These are phyloP conservation scores for Juncus inflexus DNA, from an alignment of 176 grass and related monocot genomes.

Conservation along the genomic window DNA sequence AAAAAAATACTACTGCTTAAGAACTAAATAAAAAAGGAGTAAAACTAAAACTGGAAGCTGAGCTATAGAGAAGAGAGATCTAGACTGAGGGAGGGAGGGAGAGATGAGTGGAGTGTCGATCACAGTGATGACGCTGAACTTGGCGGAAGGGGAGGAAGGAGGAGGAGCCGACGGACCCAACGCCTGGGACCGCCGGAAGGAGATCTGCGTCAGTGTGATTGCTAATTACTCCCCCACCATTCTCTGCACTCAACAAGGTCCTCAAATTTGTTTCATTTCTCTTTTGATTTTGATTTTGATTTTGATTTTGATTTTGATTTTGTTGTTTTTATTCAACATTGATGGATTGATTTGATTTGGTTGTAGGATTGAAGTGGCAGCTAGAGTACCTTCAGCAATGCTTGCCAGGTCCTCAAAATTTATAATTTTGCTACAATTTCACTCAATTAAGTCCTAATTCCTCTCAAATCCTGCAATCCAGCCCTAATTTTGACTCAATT, in stretches of 20 bases:
- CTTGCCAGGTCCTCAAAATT: constrained; percentile 50
- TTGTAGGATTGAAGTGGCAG: constrained; percentile 87
- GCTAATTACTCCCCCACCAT: constrained; percentile 87
- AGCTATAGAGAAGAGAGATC: not conserved
- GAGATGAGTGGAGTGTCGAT: constrained; percentile 78
- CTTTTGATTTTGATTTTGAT: constrained; percentile 15
- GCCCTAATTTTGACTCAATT: not conserved
- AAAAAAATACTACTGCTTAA: no score
- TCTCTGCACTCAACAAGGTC: constrained; percentile 94
- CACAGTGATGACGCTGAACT: constrained; percentile 86
- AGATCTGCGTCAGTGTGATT: constrained; percentile 94
- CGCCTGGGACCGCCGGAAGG: constrained; percentile 81
- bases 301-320: not conserved
- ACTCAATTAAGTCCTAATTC: no score
- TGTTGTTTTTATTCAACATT: not conserved
- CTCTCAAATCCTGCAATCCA: no score
- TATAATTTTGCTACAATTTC: no score
- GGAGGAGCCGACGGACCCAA: constrained; percentile 51
- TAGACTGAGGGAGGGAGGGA: not conserved
- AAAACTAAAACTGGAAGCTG: not conserved
- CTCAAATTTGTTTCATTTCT: constrained; percentile 12
- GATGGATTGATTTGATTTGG: not conserved
- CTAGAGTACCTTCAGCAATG: constrained; percentile 89
- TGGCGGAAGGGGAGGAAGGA: constrained; percentile 71
- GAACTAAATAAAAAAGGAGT: no score